Percentiles rank a stretch among this genome's conserved stretches.
Conservation (phyloP, 768 basidiomycete species). For the Tylopilus intermedius region DNA sequence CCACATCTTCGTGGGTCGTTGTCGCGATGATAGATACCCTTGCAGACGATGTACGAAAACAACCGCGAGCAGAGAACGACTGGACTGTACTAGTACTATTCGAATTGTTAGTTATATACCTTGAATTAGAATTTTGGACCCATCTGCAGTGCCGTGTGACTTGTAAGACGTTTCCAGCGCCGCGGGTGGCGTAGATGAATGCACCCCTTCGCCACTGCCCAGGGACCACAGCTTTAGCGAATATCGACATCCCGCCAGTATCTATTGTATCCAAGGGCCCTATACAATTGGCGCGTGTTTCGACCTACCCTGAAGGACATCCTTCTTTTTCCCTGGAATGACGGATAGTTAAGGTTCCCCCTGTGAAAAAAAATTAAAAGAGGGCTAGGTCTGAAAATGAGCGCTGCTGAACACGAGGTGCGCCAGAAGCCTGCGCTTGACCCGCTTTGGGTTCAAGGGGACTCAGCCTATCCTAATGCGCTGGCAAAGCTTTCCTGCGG, state of each 20-base stretch:
- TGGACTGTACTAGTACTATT: slow-evolving; percentile 32
- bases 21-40: slow-evolving; percentile 33
- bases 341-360: slow-evolving; percentile 20
- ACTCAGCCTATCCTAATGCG: neutral
- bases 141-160: slow-evolving; percentile 1
- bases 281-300: slow-evolving; percentile 9
- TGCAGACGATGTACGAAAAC: slow-evolving; percentile 24
- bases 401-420: slow-evolving; percentile 23
- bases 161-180: neutral
- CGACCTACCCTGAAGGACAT: slow-evolving; percentile 10
- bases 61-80: slow-evolving; percentile 24
- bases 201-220: slow-evolving; percentile 16
- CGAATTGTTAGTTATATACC: slow-evolving; percentile 33
- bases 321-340: slow-evolving; percentile 11
- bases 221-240: slow-evolving; percentile 20
- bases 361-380: slow-evolving; percentile 7
- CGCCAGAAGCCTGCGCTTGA: slow-evolving; percentile 24
- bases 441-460: slow-evolving; percentile 21
- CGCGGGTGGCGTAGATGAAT: slow-evolving; percentile 15
- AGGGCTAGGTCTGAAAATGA: slow-evolving; percentile 2
- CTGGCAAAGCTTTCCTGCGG: neutral
- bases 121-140: slow-evolving; percentile 33
- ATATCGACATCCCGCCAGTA: slow-evolving; percentile 9
- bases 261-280: slow-evolving; percentile 10
- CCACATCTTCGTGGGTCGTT: slow-evolving; percentile 19